Evolutionary conservation across 495 filamentous ascomycete genomes (phyloP), one percentile per base, ranked within the genome.

Genomic region (Hypoxylon fuscum): DNA sequence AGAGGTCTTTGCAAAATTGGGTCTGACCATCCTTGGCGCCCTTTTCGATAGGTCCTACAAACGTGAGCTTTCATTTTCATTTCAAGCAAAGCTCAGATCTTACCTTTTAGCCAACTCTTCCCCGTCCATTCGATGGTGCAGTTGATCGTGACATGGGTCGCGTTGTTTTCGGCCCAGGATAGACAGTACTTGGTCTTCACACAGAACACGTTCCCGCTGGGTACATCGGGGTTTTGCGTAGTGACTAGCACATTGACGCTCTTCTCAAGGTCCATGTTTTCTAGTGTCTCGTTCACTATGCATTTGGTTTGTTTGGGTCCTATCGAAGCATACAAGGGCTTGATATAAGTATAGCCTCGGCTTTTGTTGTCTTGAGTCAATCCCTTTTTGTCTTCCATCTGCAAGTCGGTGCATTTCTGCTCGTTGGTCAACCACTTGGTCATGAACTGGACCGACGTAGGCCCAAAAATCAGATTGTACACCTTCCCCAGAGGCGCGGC

Each of bases 41-140:
- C 72, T 96, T 96, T 73, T 98, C 95, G 68, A 98, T 98, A 18
- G 95, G 90, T 48, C 90, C 93, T 80, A 31, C n/a, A 21, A 5
- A 48, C 53, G 43, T 77, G 5, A 54, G 43, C 17, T 56, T 29
- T 47, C 11, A 44, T 53, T 57, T 45, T 57, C 54, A 56, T 45
- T 43, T 23, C 32, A 52, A 41, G 32, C 8, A 11, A 49, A 31
- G 14, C 2, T 22, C 2, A 22, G 1, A 18, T 59, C 77, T 69
- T 84, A 97, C 94, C 91, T 79, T 96, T 98, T 34, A 98, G 72
- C 95, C 96, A 99, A 77, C 92, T 96, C 81, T 99, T 99, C 51
- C 95, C 93, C 0, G 89, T 86, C 95, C 95, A 99, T 69, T 98
- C 95, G 44, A 98, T 90, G 0, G 87, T 88, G 73, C 91, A 97